Conservation (phyloP, 306 rosid species). For the Vigna angularis region DNA sequence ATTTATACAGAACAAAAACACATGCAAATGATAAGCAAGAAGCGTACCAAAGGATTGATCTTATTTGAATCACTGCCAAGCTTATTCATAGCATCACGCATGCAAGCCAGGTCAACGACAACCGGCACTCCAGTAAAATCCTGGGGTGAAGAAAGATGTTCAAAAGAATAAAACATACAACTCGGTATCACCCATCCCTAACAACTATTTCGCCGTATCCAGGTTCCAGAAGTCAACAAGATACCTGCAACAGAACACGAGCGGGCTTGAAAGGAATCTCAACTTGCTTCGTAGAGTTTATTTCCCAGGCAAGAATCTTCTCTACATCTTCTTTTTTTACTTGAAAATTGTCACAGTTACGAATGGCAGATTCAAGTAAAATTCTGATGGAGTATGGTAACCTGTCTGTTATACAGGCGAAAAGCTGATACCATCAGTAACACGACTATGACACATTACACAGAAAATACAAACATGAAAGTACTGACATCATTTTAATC, state of each 20-base stretch:
- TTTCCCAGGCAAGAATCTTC: constrained; percentile 95
- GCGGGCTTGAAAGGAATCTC: constrained; percentile 99
- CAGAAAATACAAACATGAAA: constrained; percentile 11
- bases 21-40: constrained; percentile 31
- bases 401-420: constrained; percentile 65
- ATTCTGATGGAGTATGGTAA: constrained; percentile 89
- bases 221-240: background rate
- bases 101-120: constrained; percentile 96
- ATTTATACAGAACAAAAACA: constrained; percentile 14
- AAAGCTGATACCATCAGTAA: constrained; percentile 34
- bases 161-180: background rate
- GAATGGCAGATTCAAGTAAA: constrained; percentile 87
- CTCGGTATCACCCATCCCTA: background rate
- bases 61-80: constrained; percentile 96
- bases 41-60: constrained; percentile 89
- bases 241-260: constrained; percentile 97
- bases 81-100: constrained; percentile 99
- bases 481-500: constrained; percentile 24
- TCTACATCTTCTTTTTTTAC: constrained; percentile 93
- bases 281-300: constrained; percentile 73
- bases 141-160: constrained; percentile 48
- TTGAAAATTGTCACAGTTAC: constrained; percentile 97
- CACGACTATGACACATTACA: background rate
- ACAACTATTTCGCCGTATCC: background rate
- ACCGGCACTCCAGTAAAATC: constrained; percentile 99